phyloP scores from a whole-genome alignment of 148 eudicot genomes.

The Mesembryanthemum crystallinum region DNA sequence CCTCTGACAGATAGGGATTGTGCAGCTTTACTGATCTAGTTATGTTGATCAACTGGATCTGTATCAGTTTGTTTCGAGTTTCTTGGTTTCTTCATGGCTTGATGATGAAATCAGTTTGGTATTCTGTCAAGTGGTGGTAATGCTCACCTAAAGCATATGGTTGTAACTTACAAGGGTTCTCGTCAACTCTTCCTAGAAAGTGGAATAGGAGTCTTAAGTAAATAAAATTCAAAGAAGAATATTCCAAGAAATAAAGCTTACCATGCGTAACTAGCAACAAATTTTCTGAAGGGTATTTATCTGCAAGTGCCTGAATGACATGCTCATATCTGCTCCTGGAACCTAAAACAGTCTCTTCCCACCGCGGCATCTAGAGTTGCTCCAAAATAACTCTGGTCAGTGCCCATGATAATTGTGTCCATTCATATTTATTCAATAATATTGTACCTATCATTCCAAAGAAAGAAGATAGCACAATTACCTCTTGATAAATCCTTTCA shows the following conservation, averaged over 20 bases:
- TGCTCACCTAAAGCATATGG: too few species aligned
- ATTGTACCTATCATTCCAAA: neutral
- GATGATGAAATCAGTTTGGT: too few species aligned
- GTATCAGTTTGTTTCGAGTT: too few species aligned
- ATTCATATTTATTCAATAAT: neutral
- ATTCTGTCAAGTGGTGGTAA: too few species aligned
- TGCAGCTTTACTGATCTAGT: too few species aligned
- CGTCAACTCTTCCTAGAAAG: neutral
- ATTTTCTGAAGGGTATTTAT: constrained; percentile 85
- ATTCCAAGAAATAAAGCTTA: constrained; percentile 35
- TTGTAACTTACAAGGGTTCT: too few species aligned
- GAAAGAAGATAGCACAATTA: constrained; percentile 22
- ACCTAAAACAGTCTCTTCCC: constrained; percentile 65
- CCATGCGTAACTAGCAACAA: constrained; percentile 91
- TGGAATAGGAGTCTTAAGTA: neutral
- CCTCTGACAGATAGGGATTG: too few species aligned
- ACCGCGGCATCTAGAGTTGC: constrained; percentile 57
- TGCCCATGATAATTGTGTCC: neutral
- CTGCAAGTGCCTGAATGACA: constrained; percentile 68
- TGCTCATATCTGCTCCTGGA: constrained; percentile 62
- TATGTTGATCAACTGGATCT: too few species aligned
- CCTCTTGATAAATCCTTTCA: constrained; percentile 66
- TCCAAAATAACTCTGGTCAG: constrained; percentile 24
- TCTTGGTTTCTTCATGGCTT: too few species aligned
- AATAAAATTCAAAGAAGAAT: neutral